Conservation (phyloP, 116 monocot species). For the Thalassia testudinum region DNA sequence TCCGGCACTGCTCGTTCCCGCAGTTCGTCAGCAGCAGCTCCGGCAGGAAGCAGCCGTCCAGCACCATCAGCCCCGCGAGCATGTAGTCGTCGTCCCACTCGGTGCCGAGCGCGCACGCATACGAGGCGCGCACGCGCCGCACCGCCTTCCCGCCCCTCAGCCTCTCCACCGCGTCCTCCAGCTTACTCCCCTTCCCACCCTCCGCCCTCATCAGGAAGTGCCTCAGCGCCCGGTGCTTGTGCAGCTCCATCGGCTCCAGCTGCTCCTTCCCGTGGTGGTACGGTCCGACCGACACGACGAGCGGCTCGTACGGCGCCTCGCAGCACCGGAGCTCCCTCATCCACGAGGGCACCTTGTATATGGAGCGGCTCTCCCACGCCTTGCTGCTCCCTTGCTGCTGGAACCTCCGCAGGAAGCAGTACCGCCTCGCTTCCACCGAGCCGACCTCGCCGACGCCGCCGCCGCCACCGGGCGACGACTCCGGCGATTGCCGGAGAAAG, state of each 20-base stretch:
- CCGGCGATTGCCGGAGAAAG: too few relatives aligned
- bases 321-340: neutral
- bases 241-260: constrained; percentile 8
- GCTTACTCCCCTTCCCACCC: too few relatives aligned
- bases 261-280: constrained; percentile 12
- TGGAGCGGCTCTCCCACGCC: constrained; percentile 2
- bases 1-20: neutral
- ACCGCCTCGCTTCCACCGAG: neutral
- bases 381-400: neutral
- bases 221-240: constrained; percentile 7
- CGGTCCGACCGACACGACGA: constrained; percentile 17
- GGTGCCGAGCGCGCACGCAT: neutral
- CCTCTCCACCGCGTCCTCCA: neutral
- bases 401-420: constrained; percentile 3
- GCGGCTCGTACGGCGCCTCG: constrained; percentile 8
- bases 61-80: constrained; percentile 6
- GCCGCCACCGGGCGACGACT: neutral
- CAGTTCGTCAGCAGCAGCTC: neutral
- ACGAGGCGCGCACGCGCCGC: neutral
- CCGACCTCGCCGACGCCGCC: neutral
- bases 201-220: neutral
- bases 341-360: constrained; percentile 1
- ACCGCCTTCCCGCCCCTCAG: neutral
- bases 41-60: constrained; percentile 20
- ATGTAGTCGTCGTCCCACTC: neutral